Evolutionary conservation across 108 stramenopile species (phyloP).

Genomic region (Cyclostephanos tholiformis): DNA sequence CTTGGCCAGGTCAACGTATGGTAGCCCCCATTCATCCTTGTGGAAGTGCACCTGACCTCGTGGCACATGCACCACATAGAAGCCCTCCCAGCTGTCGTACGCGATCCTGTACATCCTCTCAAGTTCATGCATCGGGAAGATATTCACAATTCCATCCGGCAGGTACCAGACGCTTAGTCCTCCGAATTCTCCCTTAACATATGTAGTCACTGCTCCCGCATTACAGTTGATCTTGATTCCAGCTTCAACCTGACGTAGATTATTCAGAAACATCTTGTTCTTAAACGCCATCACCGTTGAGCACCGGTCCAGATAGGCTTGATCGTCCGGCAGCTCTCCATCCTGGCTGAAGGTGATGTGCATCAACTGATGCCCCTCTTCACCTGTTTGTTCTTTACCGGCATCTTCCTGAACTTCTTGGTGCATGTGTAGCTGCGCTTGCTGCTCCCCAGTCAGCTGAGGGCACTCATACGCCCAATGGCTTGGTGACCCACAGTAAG

Average conservation of each 20-base stretch:
- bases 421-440: too few relatives aligned
- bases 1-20: not conserved
- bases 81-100: conserved; percentile 8
- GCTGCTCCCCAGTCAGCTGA: not conserved
- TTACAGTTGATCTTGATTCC: too few relatives aligned
- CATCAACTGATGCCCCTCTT: too few relatives aligned
- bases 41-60: not conserved
- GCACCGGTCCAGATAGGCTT: conserved; percentile 20
- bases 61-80: conserved; percentile 19
- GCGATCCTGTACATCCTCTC: conserved; percentile 9
- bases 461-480: conserved; percentile 6
- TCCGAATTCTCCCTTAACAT: too few relatives aligned
- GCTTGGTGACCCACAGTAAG: too few relatives aligned
- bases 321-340: not conserved
- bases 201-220: too few relatives aligned
- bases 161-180: too few relatives aligned
- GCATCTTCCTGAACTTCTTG: too few relatives aligned
- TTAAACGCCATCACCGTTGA: not conserved
- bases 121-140: too few relatives aligned
- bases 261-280: conserved; percentile 3
- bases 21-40: conserved; percentile 5
- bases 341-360: not conserved
- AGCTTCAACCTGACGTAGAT: too few relatives aligned
- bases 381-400: too few relatives aligned
- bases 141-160: too few relatives aligned